A percentile compares a stretch with the other conserved stretches of the same genome.
Evolutionary conservation across 2,329 filamentous ascomycete species (phyloP).

Genomic region (Thermomyces lanuginosus): DNA sequence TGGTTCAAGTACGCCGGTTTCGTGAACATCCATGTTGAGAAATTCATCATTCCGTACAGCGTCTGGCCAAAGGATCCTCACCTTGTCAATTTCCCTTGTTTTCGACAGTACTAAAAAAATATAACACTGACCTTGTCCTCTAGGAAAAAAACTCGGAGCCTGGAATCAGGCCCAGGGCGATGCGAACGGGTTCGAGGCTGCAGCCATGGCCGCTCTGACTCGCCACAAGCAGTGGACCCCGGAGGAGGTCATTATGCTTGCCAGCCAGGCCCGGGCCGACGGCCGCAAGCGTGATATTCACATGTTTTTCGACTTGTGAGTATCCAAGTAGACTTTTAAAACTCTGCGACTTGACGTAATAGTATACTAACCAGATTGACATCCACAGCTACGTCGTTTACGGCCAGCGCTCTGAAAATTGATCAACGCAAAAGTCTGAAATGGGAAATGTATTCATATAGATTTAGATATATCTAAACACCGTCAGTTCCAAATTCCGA

Average conservation of each 20-base stretch:
- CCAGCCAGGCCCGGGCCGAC: neutral
- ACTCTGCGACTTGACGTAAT: no score
- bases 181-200: constrained; percentile 1
- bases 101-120: no score
- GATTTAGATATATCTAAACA: no score
- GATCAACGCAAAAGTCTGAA: no score
- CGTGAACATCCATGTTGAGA: constrained; percentile 3
- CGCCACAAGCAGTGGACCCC: neutral
- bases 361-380: no score
- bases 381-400: no score
- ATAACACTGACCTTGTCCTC: no score
- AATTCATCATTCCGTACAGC: constrained; percentile 2
- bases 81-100: neutral
- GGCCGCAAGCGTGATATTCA: neutral
- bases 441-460: no score
- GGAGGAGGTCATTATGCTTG: constrained; percentile 1
- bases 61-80: constrained; percentile 4
- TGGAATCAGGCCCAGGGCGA: neutral
- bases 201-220: constrained; percentile 1
- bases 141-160: neutral
- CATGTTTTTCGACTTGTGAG: constrained; percentile 2
- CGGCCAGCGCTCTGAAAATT: no score
- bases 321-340: neutral
- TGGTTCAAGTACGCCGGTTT: constrained; percentile 4
- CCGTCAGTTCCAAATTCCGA: no score